A percentile compares a stretch with the other conserved stretches of the same genome.
Evolutionary conservation across 768 basidiomycete species (phyloP).

Genomic region (Podaxis sp.): DNA sequence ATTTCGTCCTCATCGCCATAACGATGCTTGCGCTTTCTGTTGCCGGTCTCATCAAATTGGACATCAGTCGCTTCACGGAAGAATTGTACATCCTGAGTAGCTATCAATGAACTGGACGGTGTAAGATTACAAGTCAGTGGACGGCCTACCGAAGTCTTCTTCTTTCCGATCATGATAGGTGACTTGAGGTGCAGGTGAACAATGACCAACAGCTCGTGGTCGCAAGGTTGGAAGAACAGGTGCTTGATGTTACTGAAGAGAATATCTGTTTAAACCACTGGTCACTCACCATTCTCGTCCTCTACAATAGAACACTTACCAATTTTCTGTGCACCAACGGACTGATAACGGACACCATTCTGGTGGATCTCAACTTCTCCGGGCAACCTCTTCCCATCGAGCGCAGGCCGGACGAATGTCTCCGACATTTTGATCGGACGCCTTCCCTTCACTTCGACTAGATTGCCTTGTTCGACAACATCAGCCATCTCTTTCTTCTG

Average conservation of each 20-base stretch:
- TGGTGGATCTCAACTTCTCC: constrained; percentile 99
- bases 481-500: constrained; percentile 99
- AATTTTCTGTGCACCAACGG: constrained; percentile 86
- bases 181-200: constrained; percentile 91
- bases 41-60: constrained; percentile 99
- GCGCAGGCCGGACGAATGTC: constrained; percentile 89
- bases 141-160: constrained; percentile 83
- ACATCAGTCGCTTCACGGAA: constrained; percentile 97
- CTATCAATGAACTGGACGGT: constrained; percentile 1
- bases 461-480: constrained; percentile 90
- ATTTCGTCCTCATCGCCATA: constrained; percentile 99
- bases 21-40: constrained; percentile 93
- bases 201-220: constrained; percentile 91
- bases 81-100: constrained; percentile 88
- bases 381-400: constrained; percentile 92
- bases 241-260: constrained; percentile 98
- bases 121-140: constrained; percentile 6
- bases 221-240: constrained; percentile 98
- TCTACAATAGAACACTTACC: constrained; percentile 47
- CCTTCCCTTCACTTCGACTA: constrained; percentile 87
- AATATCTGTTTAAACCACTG: constrained; percentile 57
- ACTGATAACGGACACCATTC: constrained; percentile 93
- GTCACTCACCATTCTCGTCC: neutral
- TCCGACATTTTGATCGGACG: constrained; percentile 86
- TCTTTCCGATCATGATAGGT: constrained; percentile 99